These are phyloP conservation scores for Colletotrichum salicis DNA, from an alignment of 2,329 filamentous ascomycete genomes.

Conservation along the genomic window DNA sequence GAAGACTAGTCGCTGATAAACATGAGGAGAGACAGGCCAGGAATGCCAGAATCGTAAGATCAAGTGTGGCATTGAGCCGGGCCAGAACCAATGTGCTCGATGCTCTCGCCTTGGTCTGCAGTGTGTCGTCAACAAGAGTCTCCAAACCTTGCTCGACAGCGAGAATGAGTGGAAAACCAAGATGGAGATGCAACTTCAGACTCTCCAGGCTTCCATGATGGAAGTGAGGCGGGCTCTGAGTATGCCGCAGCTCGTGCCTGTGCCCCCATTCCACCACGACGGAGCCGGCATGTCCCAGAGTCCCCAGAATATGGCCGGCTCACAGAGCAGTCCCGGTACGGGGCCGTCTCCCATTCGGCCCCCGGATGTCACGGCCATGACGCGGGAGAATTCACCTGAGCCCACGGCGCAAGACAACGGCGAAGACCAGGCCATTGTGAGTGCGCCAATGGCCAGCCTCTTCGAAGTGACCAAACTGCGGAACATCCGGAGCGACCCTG, in stretches of 20 bases:
- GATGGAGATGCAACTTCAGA: conserved; percentile 43
- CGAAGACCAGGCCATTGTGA: conserved; percentile 43
- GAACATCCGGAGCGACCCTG: conserved; percentile 46
- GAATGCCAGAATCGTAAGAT: conserved; percentile 66
- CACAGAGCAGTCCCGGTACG: conserved; percentile 35
- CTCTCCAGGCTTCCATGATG: conserved; percentile 41
- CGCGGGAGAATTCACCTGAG: conserved; percentile 46
- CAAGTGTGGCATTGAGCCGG: conserved; percentile 60
- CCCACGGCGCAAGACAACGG: conserved; percentile 35
- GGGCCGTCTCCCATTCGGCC: conserved; percentile 37
- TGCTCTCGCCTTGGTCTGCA: conserved; percentile 60
- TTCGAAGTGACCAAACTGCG: conserved; percentile 46
- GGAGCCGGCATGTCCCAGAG: conserved; percentile 30
- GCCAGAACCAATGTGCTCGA: conserved; percentile 57
- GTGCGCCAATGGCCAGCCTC: conserved; percentile 46
- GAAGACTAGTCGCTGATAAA: background rate
- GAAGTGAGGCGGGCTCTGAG: conserved; percentile 41
- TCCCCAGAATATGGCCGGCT: conserved; percentile 22
- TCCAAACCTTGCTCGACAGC: conserved; percentile 65
- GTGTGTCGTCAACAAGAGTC: conserved; percentile 65
- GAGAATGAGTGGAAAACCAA: conserved; percentile 57
- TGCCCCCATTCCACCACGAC: conserved; percentile 6
- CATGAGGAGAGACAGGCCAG: conserved; percentile 39
- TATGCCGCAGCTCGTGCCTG: conserved; percentile 28
- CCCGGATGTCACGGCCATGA: conserved; percentile 44